A percentile compares a stretch with the other conserved stretches of the same genome.
phyloP scores from a whole-genome alignment of 2,329 filamentous ascomycete species.

The Nigrospora oryzae region DNA sequence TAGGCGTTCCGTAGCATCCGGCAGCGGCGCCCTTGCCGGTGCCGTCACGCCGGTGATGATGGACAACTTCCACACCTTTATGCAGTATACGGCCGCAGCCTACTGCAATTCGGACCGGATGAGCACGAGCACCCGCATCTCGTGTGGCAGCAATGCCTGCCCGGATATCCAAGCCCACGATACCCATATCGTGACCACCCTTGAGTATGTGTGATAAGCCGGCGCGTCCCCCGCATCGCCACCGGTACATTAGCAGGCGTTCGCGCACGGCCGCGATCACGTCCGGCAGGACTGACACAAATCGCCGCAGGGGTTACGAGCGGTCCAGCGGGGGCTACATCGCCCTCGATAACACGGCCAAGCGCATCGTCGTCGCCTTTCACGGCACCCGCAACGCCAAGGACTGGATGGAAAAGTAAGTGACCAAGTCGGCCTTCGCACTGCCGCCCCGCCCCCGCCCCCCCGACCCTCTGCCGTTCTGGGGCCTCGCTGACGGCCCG shows the following conservation, averaged over 20 bases:
- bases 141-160: constrained; percentile 10
- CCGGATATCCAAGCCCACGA: constrained; percentile 7
- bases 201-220: neutral
- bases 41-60: constrained; percentile 1
- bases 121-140: constrained; percentile 3
- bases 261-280: too few relatives aligned
- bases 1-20: neutral
- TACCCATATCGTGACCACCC: constrained; percentile 8
- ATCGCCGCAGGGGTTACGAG: neutral
- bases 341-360: constrained; percentile 9
- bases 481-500: too few relatives aligned
- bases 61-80: constrained; percentile 10
- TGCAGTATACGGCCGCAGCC: constrained; percentile 11
- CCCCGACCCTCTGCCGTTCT: neutral
- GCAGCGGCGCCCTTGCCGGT: neutral
- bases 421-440: neutral
- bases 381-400: constrained; percentile 6
- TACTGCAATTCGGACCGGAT: constrained; percentile 13
- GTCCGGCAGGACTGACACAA: too few relatives aligned
- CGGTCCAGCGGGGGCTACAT: constrained; percentile 11
- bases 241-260: too few relatives aligned
- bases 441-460: neutral
- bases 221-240: neutral
- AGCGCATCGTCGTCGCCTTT: constrained; percentile 11
- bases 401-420: constrained; percentile 8